A percentile compares a stretch with the other conserved stretches of the same genome.
Conservation (phyloP, 2,329 filamentous ascomycete genomes). For the Neofusicoccum kwambonambiense region DNA sequence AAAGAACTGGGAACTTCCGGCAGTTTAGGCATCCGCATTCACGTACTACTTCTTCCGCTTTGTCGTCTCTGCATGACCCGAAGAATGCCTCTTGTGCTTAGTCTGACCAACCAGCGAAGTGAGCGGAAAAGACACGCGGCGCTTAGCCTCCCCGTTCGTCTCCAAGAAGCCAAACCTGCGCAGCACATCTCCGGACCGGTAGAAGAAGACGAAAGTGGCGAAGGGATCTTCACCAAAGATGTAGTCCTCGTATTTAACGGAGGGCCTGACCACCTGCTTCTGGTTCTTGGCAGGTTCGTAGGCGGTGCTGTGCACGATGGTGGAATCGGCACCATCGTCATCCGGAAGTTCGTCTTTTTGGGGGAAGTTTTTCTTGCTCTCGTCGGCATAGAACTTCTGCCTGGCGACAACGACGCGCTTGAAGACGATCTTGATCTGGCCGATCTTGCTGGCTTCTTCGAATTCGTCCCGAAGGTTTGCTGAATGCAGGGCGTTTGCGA, state of each 20-base stretch:
- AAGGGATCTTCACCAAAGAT: neutral
- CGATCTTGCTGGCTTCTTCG: neutral
- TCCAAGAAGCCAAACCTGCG: neutral
- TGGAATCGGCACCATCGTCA: neutral
- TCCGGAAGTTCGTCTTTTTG: neutral
- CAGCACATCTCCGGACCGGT: neutral
- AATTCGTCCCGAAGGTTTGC: neutral
- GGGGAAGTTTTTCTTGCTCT: neutral
- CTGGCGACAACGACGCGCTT: neutral
- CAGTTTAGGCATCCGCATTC: no score
- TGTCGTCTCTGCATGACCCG: no score
- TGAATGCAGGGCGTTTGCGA: neutral
- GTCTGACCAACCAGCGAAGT: neutral
- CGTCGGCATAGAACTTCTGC: neutral
- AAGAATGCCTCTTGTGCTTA: neutral
- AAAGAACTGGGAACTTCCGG: no score
- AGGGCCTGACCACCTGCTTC: neutral
- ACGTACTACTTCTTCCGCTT: no score
- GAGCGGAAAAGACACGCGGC: neutral
- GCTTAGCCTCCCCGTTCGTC: neutral
- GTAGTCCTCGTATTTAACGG: neutral
- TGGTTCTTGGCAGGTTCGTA: neutral
- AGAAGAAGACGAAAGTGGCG: neutral
- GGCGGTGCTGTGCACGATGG: neutral
- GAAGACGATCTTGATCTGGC: neutral